Conservation (phyloP, 192 early-diverging fungal species). For the Backusella macrospora region DNA sequence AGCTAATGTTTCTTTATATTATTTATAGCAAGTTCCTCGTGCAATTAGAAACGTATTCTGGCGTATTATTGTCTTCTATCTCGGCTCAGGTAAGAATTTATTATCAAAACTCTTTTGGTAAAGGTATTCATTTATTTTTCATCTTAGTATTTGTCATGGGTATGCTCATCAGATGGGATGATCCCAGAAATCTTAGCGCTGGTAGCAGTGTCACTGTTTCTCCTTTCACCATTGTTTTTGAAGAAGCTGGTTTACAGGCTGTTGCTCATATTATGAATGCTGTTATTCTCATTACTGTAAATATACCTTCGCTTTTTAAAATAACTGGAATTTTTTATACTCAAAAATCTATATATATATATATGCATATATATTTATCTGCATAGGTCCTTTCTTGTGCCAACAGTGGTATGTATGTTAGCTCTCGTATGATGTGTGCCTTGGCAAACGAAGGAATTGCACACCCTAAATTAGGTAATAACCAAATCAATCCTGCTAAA, state of each 20-base stretch:
- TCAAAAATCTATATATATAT: background rate
- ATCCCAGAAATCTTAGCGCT: conserved; percentile 50
- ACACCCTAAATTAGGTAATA: conserved; percentile 63
- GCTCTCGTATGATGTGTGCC: conserved; percentile 77
- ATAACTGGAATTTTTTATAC: too few relatives aligned
- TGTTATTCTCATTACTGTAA: conserved; percentile 65
- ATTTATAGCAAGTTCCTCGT: conserved; percentile 62
- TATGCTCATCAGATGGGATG: conserved; percentile 66
- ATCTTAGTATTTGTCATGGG: conserved; percentile 73
- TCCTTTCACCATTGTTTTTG: conserved; percentile 72
- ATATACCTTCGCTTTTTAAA: background rate
- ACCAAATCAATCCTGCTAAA: background rate
- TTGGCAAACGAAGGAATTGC: conserved; percentile 80
- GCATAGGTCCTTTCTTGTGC: conserved; percentile 43
- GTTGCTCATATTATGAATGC: conserved; percentile 73
- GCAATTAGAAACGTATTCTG: conserved; percentile 76
- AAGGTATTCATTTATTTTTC: conserved; percentile 40
- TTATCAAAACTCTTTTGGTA: conserved; percentile 62
- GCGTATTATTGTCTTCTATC: conserved; percentile 63
- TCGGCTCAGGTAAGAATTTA: conserved; percentile 50
- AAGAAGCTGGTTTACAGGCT: conserved; percentile 57
- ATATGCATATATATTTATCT: background rate
- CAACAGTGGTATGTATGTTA: conserved; percentile 86
- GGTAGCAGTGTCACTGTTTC: conserved; percentile 53
- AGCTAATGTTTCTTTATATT: conserved; percentile 49